Percentiles rank a stretch among this genome's conserved stretches.
phyloP scores from a whole-genome alignment of 1,284 basidiomycete genomes.

The Irpex sp. region DNA sequence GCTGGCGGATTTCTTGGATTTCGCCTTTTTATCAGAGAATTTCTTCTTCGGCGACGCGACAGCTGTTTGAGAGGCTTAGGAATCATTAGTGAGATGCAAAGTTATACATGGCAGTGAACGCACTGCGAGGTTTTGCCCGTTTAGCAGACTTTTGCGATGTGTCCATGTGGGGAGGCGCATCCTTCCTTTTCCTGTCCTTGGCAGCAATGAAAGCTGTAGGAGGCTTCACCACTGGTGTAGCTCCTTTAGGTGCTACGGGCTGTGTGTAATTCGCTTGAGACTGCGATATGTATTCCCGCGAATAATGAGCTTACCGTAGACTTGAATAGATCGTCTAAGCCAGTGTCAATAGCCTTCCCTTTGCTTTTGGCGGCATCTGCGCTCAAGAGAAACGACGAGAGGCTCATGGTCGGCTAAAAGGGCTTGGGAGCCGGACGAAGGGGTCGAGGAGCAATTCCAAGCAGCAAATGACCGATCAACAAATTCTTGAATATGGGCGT shows the following conservation, averaged over 20 bases:
- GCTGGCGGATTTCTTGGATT: constrained; percentile 7
- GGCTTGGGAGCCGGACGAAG: background rate
- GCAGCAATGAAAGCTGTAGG: background rate
- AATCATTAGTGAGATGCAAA: background rate
- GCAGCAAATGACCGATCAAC: background rate
- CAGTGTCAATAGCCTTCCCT: constrained; percentile 25
- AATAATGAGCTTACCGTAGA: constrained; percentile 18
- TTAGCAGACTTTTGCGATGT: background rate
- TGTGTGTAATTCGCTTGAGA: background rate
- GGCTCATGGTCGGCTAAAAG: constrained; percentile 21
- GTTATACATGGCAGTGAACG: background rate
- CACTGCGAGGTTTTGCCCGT: background rate
- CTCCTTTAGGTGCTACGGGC: constrained; percentile 6
- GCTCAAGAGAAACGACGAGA: constrained; percentile 28
- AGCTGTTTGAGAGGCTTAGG: background rate
- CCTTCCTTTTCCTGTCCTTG: constrained; percentile 19
- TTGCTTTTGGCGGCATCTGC: constrained; percentile 15
- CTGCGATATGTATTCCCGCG: background rate
- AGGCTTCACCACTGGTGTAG: constrained; percentile 3
- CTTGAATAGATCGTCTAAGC: constrained; percentile 29
- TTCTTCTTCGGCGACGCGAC: background rate
- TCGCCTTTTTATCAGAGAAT: constrained; percentile 8
- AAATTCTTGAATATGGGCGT: background rate
- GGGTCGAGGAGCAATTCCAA: background rate
- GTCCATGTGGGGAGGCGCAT: constrained; percentile 12